phyloP scores from a whole-genome alignment of 176 grass and related monocot species.

The Rhynchospora breviuscula region DNA sequence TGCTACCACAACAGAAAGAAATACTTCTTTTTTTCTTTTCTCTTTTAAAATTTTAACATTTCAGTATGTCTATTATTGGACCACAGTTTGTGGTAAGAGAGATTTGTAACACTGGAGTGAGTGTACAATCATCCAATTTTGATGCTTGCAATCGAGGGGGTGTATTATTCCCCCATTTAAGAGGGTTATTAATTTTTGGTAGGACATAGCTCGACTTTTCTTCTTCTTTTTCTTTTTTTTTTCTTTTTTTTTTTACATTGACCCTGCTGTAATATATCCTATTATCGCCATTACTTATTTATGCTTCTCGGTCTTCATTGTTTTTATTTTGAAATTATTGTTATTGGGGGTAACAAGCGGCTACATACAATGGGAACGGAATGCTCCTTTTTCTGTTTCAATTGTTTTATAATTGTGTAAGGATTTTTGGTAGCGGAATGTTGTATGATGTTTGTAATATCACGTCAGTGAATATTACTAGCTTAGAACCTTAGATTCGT shows the following conservation, averaged over 20 bases:
- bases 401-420: background rate
- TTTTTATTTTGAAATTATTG: background rate
- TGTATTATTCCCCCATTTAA: conserved; percentile 16
- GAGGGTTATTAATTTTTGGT: conserved; percentile 3
- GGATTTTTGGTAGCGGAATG: background rate
- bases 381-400: background rate
- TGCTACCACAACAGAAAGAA: conserved; percentile 38
- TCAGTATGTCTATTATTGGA: conserved; percentile 15
- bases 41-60: background rate
- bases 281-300: background rate
- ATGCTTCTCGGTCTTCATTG: background rate
- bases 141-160: conserved; percentile 7
- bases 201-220: background rate
- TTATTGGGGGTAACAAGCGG: background rate
- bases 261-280: background rate
- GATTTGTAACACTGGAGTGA: conserved; percentile 1
- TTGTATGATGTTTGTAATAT: background rate
- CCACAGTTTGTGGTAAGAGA: background rate
- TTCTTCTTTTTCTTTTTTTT: no score
- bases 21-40: background rate
- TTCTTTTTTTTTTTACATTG: background rate
- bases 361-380: background rate
- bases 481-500: background rate
- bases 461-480: background rate
- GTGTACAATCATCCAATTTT: conserved; percentile 10